These are phyloP conservation scores for Microbotryomycetes sp. DNA, from an alignment of 1,284 basidiomycete species.

Conservation along the genomic window DNA sequence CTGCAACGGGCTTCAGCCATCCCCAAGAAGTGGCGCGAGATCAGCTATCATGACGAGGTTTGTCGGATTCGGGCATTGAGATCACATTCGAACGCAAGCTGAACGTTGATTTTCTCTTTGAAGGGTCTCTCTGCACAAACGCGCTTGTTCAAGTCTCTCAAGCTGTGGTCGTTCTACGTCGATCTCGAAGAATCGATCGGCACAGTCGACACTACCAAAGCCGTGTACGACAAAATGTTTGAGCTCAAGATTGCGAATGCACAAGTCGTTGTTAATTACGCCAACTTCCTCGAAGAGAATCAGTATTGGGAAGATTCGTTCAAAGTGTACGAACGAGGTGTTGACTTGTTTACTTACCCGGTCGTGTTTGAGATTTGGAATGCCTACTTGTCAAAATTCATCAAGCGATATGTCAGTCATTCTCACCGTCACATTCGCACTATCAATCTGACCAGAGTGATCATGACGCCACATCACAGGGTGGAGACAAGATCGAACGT, in stretches of 20 bases:
- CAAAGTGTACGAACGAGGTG: conserved; percentile 97
- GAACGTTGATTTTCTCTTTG: not conserved
- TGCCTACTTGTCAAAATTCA: conserved; percentile 94
- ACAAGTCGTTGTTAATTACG: conserved; percentile 92
- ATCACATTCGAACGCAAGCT: no score
- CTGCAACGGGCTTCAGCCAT: conserved; percentile 92
- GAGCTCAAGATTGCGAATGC: conserved; percentile 98
- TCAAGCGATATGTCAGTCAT: conserved; percentile 80
- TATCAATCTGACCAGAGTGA: not conserved
- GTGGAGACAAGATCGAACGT: conserved; percentile 87
- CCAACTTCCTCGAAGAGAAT: conserved; percentile 93
- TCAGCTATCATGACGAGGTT: conserved; percentile 94
- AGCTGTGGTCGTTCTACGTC: conserved; percentile 98
- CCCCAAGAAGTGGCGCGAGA: conserved; percentile 72
- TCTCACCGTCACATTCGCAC: not conserved
- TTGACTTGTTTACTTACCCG: conserved; percentile 95
- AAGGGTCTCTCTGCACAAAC: conserved; percentile 76
- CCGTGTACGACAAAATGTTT: conserved; percentile 92
- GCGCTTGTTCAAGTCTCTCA: conserved; percentile 93
- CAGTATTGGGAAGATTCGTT: conserved; percentile 98
- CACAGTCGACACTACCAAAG: conserved; percentile 82
- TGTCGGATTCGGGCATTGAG: conserved; percentile 38
- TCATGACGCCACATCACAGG: conserved; percentile 48
- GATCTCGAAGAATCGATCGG: conserved; percentile 96
- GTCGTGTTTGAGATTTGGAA: conserved; percentile 99